Conservation (phyloP, 352 stramenopile genomes). For the Pythium diclinum region DNA sequence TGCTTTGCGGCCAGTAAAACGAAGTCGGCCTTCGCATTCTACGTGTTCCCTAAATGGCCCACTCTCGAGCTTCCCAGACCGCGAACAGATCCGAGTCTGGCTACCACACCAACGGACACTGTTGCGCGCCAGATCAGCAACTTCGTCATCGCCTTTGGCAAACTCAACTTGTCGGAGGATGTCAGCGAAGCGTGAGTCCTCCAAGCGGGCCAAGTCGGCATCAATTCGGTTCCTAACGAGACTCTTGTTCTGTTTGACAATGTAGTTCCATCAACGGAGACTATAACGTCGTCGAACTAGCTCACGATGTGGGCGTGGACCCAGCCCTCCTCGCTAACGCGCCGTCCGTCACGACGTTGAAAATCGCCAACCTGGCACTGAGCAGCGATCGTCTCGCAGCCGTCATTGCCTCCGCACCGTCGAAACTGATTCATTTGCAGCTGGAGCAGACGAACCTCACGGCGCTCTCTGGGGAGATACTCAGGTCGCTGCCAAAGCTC, state of each 20-base stretch:
- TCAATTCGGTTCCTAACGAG: too few species aligned
- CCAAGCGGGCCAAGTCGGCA: neutral
- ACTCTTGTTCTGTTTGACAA: neutral
- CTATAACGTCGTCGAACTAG: neutral
- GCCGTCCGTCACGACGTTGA: neutral
- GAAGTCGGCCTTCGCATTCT: neutral
- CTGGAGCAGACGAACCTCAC: neutral
- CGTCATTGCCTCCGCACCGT: neutral
- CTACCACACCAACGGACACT: neutral
- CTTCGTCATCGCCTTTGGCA: neutral
- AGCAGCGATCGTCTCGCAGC: neutral
- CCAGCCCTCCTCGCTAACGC: neutral
- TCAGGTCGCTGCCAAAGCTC: too few species aligned
- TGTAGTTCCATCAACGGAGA: neutral
- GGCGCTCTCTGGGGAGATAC: too few species aligned
- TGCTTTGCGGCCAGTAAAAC: neutral
- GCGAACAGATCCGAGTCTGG: neutral
- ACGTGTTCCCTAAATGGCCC: neutral
- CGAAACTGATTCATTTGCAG: neutral
- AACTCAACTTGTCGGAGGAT: neutral
- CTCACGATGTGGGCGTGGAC: neutral
- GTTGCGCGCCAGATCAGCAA: neutral
- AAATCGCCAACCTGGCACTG: neutral
- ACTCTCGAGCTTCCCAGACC: neutral
- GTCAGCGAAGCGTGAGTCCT: neutral